Evolutionary conservation across 768 basidiomycete species (phyloP), one percentile per base, ranked within the genome.

Genomic region (Mrakia gelida): DNA sequence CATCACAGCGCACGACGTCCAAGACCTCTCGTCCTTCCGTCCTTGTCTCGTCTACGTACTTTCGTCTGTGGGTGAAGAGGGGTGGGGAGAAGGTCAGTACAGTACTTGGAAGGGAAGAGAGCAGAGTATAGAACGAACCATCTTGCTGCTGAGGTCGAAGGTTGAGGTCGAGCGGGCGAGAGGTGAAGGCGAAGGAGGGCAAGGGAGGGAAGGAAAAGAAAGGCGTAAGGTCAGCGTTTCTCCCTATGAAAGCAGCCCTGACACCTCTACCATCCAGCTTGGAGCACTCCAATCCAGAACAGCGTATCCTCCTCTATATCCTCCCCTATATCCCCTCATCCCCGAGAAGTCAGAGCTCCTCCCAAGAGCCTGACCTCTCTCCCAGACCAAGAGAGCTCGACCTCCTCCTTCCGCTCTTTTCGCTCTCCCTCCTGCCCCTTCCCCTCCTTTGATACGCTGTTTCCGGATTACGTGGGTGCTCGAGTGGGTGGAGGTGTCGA

Each of bases 191-290:
- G 23, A 41, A 38, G 8, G 38, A 41, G 67, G 34, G 67, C n/a
- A 41, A 8, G 65, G 38, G 32, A n/a, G 67, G 32, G 34, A 41
- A 41, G 41, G 10, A 23, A 16, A 13, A 18, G 43, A n/a, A 43
- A 38, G 11, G 26, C 41, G 41, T 30, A 70, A 70, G 67, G 67
- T 70, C 67, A 70, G 67, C 52, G 30, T 72, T 56, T 49, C 71
- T 49, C 49, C 32, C 52, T 56, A 52, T 15, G 28, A 30, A 72
- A 10, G n/a, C 26, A 2, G 8, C 59, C 28, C 18, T 28, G 13
- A n/a, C n/a, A 59, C 59, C n/a, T 28, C 4, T 59, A 11, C 13
- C 9, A 59, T 59, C 59, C 59, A 1, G 5, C 59, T 59, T 67
- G 11, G 7, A 21, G 65, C 65, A 67, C 38, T 67, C 28, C 65